Evolutionary conservation across 2,329 filamentous ascomycete genomes (phyloP), one percentile per base, ranked within the genome.

Genomic region (Beauveria pseudobassiana): DNA sequence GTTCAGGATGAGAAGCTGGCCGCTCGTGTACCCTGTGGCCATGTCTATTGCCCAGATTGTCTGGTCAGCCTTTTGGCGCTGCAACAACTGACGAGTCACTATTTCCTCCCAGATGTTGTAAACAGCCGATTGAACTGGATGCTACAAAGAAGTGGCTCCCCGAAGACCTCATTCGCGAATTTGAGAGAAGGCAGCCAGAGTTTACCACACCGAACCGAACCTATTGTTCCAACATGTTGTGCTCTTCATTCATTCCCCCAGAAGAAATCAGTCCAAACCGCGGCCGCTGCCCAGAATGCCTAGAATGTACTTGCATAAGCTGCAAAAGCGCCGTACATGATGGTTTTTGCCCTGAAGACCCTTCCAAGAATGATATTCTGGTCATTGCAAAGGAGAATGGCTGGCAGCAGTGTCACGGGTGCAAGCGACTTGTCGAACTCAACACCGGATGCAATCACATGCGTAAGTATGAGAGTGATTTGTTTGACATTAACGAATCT

Each of bases 391-490:
- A 64, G 0, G 63, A 71, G 1, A 68, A 79, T 5, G 73, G 75
- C 1, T 86, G 82, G 82, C 77, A 80, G 66, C 72, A 76, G 2
- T 86, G 82, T 61, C 56, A 20, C 22, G 26, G 63, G 0, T 86
- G 83, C 63, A 65, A 63, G 2, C 62, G 70, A 0, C 48, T 85
- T n/a, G 73, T 86, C 0, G 80, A 83, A 68, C 69, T 82, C 0
- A 45, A 67, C 0, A 30, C 49, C 0, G 82, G 83, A 1, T 85
- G 82, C 61, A 74, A 80, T 56, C 82, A 85, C 59, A 84, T 85
- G 7, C 80, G 82, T 84, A 65, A 68, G 78, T 77, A 3, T 5
- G 2, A 18, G 6, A 4, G 24, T 26, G 5, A 26, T 26, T 26
- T 26, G 24, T 26, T 7, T 38, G 24, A 34, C 24, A 26, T 12